Base-by-base conservation (phyloP, 805 yeast genomes). In the Spathaspora arborariae region DNA sequence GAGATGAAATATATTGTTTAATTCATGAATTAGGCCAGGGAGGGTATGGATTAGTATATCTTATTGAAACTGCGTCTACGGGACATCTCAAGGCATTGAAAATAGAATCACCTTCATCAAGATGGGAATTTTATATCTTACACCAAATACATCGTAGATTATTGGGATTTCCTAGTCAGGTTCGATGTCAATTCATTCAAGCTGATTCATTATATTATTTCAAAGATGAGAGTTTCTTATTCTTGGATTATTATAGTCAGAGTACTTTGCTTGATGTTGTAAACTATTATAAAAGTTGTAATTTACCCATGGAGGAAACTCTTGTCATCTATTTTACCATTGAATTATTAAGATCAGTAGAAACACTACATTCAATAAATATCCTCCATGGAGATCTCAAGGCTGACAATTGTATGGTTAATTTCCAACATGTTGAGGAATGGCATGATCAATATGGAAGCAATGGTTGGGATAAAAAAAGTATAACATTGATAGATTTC, bases 381-480 rank as follows among this genome's bases (percentile, higher is more conserved):
- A 80, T 90, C 1, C 70, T 90, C 10, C 97, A 90, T 65, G 95
- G 96, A 1, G 96, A 90, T 60, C 63, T 90, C 45, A 87, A 85
- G 58, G 84, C 96, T 0, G 96, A 87, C 51, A 90, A 89, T 59
- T 86, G 94, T 52, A 85, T 90, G 95, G 58, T 88, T 0, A 64
- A 85, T 35, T 71, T 85, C 36, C 65, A 68, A 13, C 47, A 56
- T 8, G 9, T 43, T 21, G 52, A 49, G 0, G 55, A 52, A 7
- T 43, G 49, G 44, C 24, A 47, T 27, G 63, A 52, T 27, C 42
- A 40, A 15, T 75, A 72, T 46, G 78, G 77, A 0, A 45, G 54
- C 0, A 51, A 64, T 35, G 79, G 75, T 2, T 81, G 87, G 86
- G 45, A 55, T 18, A 51, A 62, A 2, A 76, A 79, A 47, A 85